These are phyloP conservation scores for Umbelopsis isabellina DNA, from an alignment of 192 early-diverging fungal genomes.

Conservation along the genomic window DNA sequence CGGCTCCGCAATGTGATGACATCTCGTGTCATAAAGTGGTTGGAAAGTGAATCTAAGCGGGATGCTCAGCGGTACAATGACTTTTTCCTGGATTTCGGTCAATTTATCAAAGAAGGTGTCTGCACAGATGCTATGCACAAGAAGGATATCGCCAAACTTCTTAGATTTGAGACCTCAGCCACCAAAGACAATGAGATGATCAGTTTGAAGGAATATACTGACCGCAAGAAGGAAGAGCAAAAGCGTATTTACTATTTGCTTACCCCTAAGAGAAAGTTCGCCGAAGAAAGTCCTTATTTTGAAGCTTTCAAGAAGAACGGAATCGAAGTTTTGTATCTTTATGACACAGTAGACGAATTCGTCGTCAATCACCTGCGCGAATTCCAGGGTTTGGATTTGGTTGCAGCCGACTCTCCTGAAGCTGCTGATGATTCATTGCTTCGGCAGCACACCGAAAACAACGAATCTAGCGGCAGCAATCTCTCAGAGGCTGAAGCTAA, in stretches of 20 bases:
- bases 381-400: conserved; percentile 60
- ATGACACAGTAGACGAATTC: conserved; percentile 62
- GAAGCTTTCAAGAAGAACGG: conserved; percentile 75
- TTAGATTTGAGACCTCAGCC: conserved; percentile 61
- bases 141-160: conserved; percentile 58
- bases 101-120: conserved; percentile 76
- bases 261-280: conserved; percentile 59
- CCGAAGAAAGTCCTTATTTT: conserved; percentile 69
- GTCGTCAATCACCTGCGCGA: conserved; percentile 62
- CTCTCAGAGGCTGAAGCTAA: conserved; percentile 52
- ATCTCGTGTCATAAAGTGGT: conserved; percentile 57
- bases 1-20: conserved; percentile 61
- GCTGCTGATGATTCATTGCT: conserved; percentile 45
- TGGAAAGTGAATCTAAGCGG: conserved; percentile 53
- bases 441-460: conserved; percentile 10
- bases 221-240: conserved; percentile 71
- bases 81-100: conserved; percentile 69
- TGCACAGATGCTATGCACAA: conserved; percentile 67
- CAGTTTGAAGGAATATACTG: conserved; percentile 71
- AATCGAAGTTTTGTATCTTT: conserved; percentile 73
- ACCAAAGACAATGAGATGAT: conserved; percentile 47
- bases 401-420: conserved; percentile 53
- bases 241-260: conserved; percentile 76
- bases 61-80: conserved; percentile 50
- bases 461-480: neutral